Evolutionary conservation across 768 basidiomycete species (phyloP), one percentile per base, ranked within the genome.

Genomic region (Mycena metata): DNA sequence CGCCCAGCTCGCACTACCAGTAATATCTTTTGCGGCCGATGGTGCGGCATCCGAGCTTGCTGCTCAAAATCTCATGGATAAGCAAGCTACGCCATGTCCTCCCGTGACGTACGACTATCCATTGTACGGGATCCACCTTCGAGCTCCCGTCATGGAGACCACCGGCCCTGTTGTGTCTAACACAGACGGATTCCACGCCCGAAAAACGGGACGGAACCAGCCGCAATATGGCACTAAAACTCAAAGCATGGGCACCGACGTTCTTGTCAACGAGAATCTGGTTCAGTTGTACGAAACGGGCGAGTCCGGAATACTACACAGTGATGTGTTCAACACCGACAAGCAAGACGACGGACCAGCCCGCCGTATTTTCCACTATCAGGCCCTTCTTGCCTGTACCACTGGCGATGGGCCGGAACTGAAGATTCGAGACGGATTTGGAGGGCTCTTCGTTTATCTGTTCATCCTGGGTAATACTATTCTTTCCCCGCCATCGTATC

Each of bases 341-440:
- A 74, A 73, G 45, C 73, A 76, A 52, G 73, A 76, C 17, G 75
- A 76, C 26, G 73, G 73, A 1, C 70, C 73, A 9, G 75, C 75
- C 0, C 72, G 72, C 12, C 56, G 66, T 5, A 8, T 73, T 4
- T 73, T 66, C n/a, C 73, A 74, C 47, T 6, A 43, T 33, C 24
- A 36, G 5, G 73, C 73, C 0, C 49, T 66, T 9, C 39, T 26
- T 2, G 64, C 64, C 1, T 55, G 59, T 9, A 75, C 69, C 1
- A 64, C 50, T 1, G 55, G 41, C 1, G 62, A 52, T 8, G 71
- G 46, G 24, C 54, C 50, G 13, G 39, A 19, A 10, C 39, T n/a
- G 15, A 36, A 30, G 17, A 73, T 75, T 6, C 39, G 47, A 2
- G 49, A 42, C 1, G 73, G 72, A 7, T 75, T 76, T 41, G 41